Percentiles rank a stretch among this genome's conserved stretches.
These are phyloP conservation scores for Dothideomycetes sp. DNA, from an alignment of 2,329 filamentous ascomycete genomes.

Conservation along the genomic window DNA sequence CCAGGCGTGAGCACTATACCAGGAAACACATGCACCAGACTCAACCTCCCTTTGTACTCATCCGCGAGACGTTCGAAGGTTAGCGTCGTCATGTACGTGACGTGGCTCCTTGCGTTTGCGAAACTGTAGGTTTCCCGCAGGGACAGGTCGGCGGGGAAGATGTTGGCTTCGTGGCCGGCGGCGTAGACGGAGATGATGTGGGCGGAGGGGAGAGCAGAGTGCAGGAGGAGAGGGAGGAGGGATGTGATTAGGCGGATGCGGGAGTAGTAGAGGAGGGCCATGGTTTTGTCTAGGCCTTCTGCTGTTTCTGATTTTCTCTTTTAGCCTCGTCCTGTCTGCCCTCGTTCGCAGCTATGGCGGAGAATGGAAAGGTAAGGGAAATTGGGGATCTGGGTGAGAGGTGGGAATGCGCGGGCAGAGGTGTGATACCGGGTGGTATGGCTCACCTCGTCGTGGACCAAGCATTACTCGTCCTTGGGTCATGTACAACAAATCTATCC, in stretches of 20 bases:
- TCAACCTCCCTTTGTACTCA: slow-evolving; percentile 11
- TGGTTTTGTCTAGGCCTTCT: slow-evolving; percentile 15
- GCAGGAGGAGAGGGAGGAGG: slow-evolving; percentile 12
- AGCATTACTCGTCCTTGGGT: slow-evolving; percentile 25
- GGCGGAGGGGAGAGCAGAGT: slow-evolving; percentile 5
- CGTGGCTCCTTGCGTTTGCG: slow-evolving; percentile 10
- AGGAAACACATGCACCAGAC: slow-evolving; percentile 13
- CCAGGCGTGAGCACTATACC: no score
- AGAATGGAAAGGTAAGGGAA: neutral
- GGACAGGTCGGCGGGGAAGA: slow-evolving; percentile 12
- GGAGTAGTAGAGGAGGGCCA: slow-evolving; percentile 16
- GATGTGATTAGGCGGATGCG: slow-evolving; percentile 13
- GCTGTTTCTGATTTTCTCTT: slow-evolving; percentile 7
- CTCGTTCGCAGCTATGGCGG: no score
- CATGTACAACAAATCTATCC: slow-evolving; percentile 29
- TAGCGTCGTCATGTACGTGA: slow-evolving; percentile 14
- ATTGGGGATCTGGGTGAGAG: neutral
- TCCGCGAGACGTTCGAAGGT: slow-evolving; percentile 13
- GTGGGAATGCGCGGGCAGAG: no score
- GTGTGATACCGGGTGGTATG: neutral
- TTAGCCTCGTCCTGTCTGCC: neutral
- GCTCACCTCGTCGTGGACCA: slow-evolving; percentile 5
- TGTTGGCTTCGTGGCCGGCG: slow-evolving; percentile 11
- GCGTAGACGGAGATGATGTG: slow-evolving; percentile 15
- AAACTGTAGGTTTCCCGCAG: slow-evolving; percentile 12